These are phyloP conservation scores for Sarcodon sp. DNA, from an alignment of 768 basidiomycete genomes.

Conservation along the genomic window DNA sequence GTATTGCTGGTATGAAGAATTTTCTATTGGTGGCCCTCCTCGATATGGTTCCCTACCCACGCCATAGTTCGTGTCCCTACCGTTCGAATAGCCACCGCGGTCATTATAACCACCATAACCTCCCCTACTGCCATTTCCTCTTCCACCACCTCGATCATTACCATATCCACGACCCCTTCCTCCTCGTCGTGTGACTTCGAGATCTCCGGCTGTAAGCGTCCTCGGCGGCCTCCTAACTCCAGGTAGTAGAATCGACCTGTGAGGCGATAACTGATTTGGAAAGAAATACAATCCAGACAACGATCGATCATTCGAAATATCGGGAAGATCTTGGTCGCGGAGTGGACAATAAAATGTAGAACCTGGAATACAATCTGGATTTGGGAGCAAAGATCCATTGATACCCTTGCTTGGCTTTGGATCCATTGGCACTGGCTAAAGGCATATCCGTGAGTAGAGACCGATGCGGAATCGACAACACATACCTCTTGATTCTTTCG, in stretches of 20 bases:
- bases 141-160: conserved; percentile 35
- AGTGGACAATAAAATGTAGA: conserved; percentile 81
- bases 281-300: conserved; percentile 83
- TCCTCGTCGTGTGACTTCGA: conserved; percentile 47
- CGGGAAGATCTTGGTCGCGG: conserved; percentile 41
- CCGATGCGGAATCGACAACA: not conserved
- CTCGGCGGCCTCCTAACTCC: conserved; percentile 50
- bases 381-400: conserved; percentile 66
- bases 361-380: conserved; percentile 84
- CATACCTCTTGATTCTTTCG: conserved; percentile 69
- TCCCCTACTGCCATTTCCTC: conserved; percentile 21
- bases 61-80: no score
- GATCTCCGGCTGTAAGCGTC: conserved; percentile 54
- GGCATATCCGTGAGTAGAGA: conserved; percentile 3
- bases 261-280: conserved; percentile 77
- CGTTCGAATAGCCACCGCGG: conserved; percentile 8
- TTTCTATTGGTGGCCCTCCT: no score
- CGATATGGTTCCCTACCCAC: no score
- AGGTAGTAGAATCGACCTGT: conserved; percentile 72
- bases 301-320: conserved; percentile 80
- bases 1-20: no score
- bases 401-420: conserved; percentile 61
- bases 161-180: conserved; percentile 28
- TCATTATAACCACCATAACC: conserved; percentile 20
- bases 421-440: conserved; percentile 67